Percentiles rank a stretch among this genome's conserved stretches.
phyloP scores from a whole-genome alignment of 495 filamentous ascomycete genomes.

The Aspergillus mulundensis region DNA sequence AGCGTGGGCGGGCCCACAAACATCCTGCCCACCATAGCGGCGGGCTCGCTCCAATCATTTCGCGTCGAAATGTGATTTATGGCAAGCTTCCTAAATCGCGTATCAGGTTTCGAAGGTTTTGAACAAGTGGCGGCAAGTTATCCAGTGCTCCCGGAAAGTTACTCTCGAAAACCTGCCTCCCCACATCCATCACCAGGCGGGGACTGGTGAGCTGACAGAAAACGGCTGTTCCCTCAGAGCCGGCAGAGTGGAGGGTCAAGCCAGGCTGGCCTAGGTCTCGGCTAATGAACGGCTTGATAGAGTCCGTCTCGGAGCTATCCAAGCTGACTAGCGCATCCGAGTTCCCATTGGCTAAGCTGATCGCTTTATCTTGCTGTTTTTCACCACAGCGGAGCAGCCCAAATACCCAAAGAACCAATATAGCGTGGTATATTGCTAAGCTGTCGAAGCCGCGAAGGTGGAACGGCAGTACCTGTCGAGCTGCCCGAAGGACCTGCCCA shows the following conservation, averaged over 20 bases:
- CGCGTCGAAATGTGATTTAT: not conserved
- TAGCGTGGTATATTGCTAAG: slow-evolving; percentile 52
- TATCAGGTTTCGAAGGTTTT: slow-evolving; percentile 52
- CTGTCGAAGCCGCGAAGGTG: slow-evolving; percentile 55
- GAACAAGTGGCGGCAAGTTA: slow-evolving; percentile 40
- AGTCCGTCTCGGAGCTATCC: slow-evolving; percentile 34
- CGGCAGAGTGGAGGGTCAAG: slow-evolving; percentile 24
- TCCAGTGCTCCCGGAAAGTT: slow-evolving; percentile 36
- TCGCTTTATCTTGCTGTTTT: not conserved
- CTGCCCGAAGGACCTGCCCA: slow-evolving; percentile 53
- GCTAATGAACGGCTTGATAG: slow-evolving; percentile 34
- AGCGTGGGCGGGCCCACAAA: not conserved
- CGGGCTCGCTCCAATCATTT: not conserved
- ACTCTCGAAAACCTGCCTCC: slow-evolving; percentile 41
- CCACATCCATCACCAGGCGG: slow-evolving; percentile 42
- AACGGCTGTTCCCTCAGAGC: not conserved
- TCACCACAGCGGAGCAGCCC: slow-evolving; percentile 36
- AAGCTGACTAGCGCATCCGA: not conserved
- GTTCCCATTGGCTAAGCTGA: slow-evolving; percentile 20
- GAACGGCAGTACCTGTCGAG: slow-evolving; percentile 37
- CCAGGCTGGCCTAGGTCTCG: slow-evolving; percentile 25
- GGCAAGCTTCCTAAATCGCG: slow-evolving; percentile 38
- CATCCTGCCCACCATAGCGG: not conserved
- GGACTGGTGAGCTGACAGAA: slow-evolving; percentile 22
- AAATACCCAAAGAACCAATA: slow-evolving; percentile 54